phyloP scores from a whole-genome alignment of 2,329 filamentous ascomycete genomes.

The Colletotrichum liriopes region DNA sequence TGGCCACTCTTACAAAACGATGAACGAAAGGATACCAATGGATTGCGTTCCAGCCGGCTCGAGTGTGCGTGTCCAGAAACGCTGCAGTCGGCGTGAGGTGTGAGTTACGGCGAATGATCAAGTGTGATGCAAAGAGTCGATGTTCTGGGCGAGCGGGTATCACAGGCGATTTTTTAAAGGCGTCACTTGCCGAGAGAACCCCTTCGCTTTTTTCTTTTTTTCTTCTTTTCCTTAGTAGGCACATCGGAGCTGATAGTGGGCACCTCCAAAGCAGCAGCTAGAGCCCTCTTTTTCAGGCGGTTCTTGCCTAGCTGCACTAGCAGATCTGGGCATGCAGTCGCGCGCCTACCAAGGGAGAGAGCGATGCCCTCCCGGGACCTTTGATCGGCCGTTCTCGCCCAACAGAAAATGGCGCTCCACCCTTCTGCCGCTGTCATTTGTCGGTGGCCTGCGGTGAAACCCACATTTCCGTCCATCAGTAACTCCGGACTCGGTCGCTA shows the following conservation, averaged over 20 bases:
- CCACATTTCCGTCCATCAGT: slow-evolving; percentile 33
- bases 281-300: slow-evolving; percentile 10
- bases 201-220: slow-evolving; percentile 1
- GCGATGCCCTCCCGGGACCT: slow-evolving; percentile 10
- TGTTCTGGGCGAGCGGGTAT: slow-evolving; percentile 25
- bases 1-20: slow-evolving; percentile 45
- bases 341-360: slow-evolving; percentile 11
- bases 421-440: not conserved
- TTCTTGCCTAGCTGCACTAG: slow-evolving; percentile 28
- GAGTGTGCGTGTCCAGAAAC: not conserved
- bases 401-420: slow-evolving; percentile 33
- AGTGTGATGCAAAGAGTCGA: slow-evolving; percentile 8
- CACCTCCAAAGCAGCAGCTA: slow-evolving; percentile 13
- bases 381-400: slow-evolving; percentile 32
- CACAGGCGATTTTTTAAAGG: slow-evolving; percentile 28
- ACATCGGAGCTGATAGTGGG: slow-evolving; percentile 28
- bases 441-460: slow-evolving; percentile 19
- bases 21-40: not conserved
- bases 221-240: not conserved
- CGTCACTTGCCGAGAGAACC: slow-evolving; percentile 26
- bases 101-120: not conserved
- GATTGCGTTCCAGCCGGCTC: not conserved
- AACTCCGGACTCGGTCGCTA: slow-evolving; percentile 36
- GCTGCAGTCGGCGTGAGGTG: not conserved
- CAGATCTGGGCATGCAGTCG: slow-evolving; percentile 23